Conservation (phyloP, 75 land plant species). For the Sequoiadendron giganteum region DNA sequence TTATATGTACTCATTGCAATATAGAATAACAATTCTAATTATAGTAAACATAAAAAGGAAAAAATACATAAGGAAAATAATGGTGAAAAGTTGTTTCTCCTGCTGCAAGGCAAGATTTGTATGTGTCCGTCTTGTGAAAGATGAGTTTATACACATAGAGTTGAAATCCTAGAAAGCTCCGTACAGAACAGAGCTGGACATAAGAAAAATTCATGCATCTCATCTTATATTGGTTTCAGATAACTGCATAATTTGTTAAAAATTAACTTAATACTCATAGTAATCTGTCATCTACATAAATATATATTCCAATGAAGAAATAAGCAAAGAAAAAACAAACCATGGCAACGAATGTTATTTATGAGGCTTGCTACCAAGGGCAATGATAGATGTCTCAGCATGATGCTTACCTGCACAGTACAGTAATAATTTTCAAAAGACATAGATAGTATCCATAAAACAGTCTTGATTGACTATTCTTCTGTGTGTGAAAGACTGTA, state of each 20-base stretch:
- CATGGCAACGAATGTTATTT: slow-evolving; percentile 60
- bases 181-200: not conserved
- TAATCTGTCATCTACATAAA: not conserved
- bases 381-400: slow-evolving; percentile 65
- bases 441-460: not conserved
- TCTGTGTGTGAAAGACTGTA: not conserved
- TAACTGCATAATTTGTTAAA: not conserved
- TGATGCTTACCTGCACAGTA: slow-evolving; percentile 45
- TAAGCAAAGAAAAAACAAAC: slow-evolving; percentile 22
- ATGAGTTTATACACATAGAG: not conserved
- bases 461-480: not conserved
- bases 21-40: not conserved
- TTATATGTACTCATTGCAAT: not conserved
- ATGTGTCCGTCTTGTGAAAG: not conserved
- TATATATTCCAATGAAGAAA: not conserved
- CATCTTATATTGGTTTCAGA: not conserved
- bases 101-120: not conserved
- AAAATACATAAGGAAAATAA: slow-evolving; percentile 1
- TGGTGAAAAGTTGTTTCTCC: not conserved
- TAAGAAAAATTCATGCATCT: not conserved
- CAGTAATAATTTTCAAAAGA: not conserved
- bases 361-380: slow-evolving; percentile 57
- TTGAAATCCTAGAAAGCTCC: not conserved
- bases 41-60: not conserved
- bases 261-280: not conserved